Base-by-base conservation (phyloP, 1,284 basidiomycete genomes). In the Rhodotorula sp. region DNA sequence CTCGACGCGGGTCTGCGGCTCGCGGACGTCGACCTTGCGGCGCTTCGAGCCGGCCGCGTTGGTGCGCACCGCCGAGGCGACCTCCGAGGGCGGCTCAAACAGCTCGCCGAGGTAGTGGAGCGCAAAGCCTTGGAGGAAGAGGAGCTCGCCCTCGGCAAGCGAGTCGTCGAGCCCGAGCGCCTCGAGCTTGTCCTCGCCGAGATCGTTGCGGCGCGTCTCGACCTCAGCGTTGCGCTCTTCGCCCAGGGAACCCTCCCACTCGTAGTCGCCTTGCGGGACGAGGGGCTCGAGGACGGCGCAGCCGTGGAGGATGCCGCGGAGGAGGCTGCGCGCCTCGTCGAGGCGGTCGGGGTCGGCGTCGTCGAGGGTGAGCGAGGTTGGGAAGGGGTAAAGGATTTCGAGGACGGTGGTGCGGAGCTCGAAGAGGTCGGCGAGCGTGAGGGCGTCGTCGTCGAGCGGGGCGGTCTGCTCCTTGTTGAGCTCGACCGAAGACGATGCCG, bases 261-360 rank as follows among this genome's bases (percentile, higher is more conserved):
- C 13, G 22, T 50, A 29, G 17, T 69, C 62, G 50, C 39, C 13
- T 29, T 54, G 13, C 25, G 13, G 9, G 27, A 39, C 37, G 39
- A 72, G 61, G 4, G 66, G 71, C 46, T 61, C 63, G 60, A 70
- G 61, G 34, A 64, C 67, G n/a, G 69, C 70, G n/a, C 57, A 64
- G 44, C 75, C 75, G 62, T 76, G 75, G 21, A 76, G 56, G 63
- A 76, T 76, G 15, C 75, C 75, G 19, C 75, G 64, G 21, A 72
- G 63, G 44, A 76, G 34, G 39, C 37, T 39, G 3, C 66, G 57
- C 6, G 72, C 73, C 36, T 76, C 73, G 29, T 76, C 70, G 36
- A 58, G 36, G 13, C 53, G 46, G 61, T 67, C 61, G 13, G 58
- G 59, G 53, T 66, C 66, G 54, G 67, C n/a, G 46, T 48, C 46